Percentiles rank a stretch among this genome's conserved stretches.
Conservation (phyloP, 1,139 yeast species). For the Saccharomycopsis phalli region DNA sequence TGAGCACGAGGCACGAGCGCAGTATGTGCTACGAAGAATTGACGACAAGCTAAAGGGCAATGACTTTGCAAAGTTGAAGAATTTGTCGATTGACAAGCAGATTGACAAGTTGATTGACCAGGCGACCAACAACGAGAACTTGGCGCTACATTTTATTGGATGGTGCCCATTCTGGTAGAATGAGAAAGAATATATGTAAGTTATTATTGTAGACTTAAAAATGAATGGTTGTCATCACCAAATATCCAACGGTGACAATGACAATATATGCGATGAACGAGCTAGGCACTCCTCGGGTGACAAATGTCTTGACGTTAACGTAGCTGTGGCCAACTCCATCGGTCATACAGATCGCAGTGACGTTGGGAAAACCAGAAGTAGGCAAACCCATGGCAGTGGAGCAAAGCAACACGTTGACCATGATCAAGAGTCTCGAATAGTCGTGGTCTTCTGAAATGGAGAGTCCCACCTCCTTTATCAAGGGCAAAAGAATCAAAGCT, state of each 20-base stretch:
- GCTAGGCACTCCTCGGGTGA: constrained; percentile 65
- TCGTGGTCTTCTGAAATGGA: constrained; percentile 40
- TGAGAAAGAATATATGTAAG: background rate
- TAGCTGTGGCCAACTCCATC: constrained; percentile 64
- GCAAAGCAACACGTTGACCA: constrained; percentile 58
- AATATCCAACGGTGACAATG: constrained; percentile 57
- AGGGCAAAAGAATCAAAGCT: constrained; percentile 61
- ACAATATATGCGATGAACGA: constrained; percentile 48
- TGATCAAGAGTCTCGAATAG: constrained; percentile 53
- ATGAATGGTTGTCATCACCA: constrained; percentile 38
- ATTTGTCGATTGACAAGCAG: constrained; percentile 77
- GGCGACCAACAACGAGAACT: constrained; percentile 91
- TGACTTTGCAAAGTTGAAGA: constrained; percentile 68
- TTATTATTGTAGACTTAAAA: background rate
- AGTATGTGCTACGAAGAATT: constrained; percentile 79
- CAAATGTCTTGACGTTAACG: constrained; percentile 54
- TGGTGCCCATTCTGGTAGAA: constrained; percentile 96
- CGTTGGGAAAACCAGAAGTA: constrained; percentile 70
- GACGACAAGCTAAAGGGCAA: constrained; percentile 91
- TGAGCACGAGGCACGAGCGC: constrained; percentile 83
- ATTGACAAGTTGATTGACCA: constrained; percentile 92
- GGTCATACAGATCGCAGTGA: constrained; percentile 70
- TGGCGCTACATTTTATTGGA: constrained; percentile 95
- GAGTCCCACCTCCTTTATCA: constrained; percentile 61
- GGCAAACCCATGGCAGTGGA: constrained; percentile 77